Conservation (phyloP, 202 grass and related monocot species). For the Dendrocalamus latiflorus region DNA sequence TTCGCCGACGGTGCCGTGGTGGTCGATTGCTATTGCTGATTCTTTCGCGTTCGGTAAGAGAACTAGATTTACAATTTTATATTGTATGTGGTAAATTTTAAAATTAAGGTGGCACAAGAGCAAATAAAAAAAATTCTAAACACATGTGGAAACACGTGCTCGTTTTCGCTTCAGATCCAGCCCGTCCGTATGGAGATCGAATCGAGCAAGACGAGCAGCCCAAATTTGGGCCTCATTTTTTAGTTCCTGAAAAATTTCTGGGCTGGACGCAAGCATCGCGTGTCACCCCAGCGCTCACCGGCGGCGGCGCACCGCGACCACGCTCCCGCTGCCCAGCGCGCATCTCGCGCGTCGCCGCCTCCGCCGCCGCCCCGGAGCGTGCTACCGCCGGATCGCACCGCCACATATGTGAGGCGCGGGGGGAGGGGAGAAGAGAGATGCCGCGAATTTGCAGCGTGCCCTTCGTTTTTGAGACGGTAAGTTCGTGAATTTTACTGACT, state of each 20-base stretch:
- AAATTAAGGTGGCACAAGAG: too few species aligned
- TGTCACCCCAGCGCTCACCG: background rate
- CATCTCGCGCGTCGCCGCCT: background rate
- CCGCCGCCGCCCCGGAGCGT: too few species aligned
- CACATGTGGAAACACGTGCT: too few species aligned
- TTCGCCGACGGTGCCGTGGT: too few species aligned
- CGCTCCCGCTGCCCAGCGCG: background rate
- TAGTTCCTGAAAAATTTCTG: background rate
- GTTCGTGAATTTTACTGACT: background rate
- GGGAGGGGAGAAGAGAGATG: background rate
- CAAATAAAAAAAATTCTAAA: too few species aligned
- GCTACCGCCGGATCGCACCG: background rate
- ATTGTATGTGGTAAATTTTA: too few species aligned
- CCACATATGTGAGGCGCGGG: background rate
- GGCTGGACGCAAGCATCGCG: background rate
- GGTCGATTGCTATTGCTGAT: too few species aligned
- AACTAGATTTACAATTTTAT: too few species aligned
- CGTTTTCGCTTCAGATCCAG: too few species aligned
- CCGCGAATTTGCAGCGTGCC: background rate
- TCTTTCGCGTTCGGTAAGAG: too few species aligned
- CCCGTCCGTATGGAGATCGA: too few species aligned
- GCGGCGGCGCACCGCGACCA: background rate
- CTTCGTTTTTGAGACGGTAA: background rate
- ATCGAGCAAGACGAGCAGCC: too few species aligned
- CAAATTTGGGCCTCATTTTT: background rate